Percentiles rank a stretch among this genome's conserved stretches.
These are phyloP conservation scores for Comarum palustre DNA, from an alignment of 306 rosid genomes.

Conservation along the genomic window DNA sequence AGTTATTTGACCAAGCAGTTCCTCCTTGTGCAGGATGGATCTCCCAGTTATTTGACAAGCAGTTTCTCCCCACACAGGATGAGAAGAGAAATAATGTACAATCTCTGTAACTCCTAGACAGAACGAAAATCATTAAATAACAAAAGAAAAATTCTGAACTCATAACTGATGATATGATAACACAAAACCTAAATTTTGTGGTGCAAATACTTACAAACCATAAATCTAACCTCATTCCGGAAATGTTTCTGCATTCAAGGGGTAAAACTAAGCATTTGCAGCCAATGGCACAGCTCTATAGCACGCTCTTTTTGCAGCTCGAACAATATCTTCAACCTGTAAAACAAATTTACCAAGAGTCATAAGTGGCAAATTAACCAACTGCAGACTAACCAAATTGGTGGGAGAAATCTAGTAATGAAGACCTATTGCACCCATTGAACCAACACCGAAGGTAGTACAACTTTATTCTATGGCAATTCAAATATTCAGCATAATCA, in stretches of 20 bases:
- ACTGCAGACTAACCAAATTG: background rate
- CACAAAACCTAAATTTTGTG: background rate
- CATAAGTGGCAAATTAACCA: background rate
- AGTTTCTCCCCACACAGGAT: constrained; percentile 37
- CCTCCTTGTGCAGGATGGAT: constrained; percentile 39
- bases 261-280: constrained; percentile 53
- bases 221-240: constrained; percentile 35
- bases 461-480: background rate
- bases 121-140: constrained; percentile 23
- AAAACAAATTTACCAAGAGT: constrained; percentile 26
- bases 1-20: constrained; percentile 53
- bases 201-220: background rate
- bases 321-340: constrained; percentile 92
- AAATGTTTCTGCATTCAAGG: constrained; percentile 18
- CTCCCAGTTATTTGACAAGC: constrained; percentile 54
- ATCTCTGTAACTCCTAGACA: constrained; percentile 40
- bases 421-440: constrained; percentile 6
- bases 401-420: background rate
- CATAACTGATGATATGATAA: background rate
- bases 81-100: constrained; percentile 43
- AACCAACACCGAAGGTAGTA: background rate
- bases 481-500: background rate
- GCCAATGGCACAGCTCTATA: constrained; percentile 72
- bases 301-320: constrained; percentile 94
- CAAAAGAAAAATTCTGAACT: constrained; percentile 5